Conservation (phyloP, 768 basidiomycete species). For the Omphalotus guepiniiformis region DNA sequence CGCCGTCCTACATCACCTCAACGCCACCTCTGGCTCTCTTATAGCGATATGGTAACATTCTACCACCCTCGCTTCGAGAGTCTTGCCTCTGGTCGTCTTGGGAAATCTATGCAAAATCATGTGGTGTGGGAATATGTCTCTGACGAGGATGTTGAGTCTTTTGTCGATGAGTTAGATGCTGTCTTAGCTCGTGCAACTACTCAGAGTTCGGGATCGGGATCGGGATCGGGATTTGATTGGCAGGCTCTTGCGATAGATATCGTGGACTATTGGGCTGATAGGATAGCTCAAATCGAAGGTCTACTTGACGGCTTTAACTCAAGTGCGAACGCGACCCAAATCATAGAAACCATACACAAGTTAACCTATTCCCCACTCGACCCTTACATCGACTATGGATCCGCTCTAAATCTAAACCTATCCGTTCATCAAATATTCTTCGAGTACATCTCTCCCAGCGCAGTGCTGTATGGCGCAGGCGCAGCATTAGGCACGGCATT, state of each 20-base stretch:
- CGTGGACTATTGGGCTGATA: conserved; percentile 16
- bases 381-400: conserved; percentile 17
- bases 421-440: conserved; percentile 18
- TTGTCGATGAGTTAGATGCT: conserved; percentile 16
- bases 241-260: conserved; percentile 9
- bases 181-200: conserved; percentile 7
- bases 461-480: neutral
- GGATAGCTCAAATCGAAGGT: conserved; percentile 14
- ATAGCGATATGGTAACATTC: conserved; percentile 15
- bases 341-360: conserved; percentile 12
- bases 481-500: conserved; percentile 11
- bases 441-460: neutral
- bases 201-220: conserved; percentile 6
- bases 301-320: conserved; percentile 13
- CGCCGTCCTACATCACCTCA: conserved; percentile 14
- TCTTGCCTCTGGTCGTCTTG: conserved; percentile 11
- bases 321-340: conserved; percentile 10
- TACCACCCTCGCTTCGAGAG: conserved; percentile 19
- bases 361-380: conserved; percentile 16
- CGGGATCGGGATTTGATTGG: conserved; percentile 15
- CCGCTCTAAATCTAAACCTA: conserved; percentile 15
- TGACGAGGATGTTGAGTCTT: conserved; percentile 12
- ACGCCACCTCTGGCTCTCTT: conserved; percentile 14
- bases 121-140: conserved; percentile 15
- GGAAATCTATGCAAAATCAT: conserved; percentile 14